Base-by-base conservation (phyloP, 148 eudicot species). In the Simmondsia chinensis region DNA sequence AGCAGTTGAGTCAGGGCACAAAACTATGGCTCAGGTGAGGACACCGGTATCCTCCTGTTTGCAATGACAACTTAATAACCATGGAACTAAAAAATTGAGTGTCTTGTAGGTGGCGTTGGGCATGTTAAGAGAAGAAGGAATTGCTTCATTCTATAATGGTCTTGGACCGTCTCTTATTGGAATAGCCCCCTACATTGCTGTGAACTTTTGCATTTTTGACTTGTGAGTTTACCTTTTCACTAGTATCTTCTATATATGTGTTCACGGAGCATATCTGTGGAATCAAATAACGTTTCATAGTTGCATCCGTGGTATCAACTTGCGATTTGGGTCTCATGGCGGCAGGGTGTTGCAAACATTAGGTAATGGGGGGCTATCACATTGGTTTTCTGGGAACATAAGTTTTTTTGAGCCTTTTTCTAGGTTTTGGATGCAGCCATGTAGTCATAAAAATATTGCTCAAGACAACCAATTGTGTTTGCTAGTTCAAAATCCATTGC, bases 101-200 rank as follows among this genome's bases (percentile, higher is more conserved):
- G 54, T 13, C 21, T 70, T 78, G 64, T 75, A 91, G 97, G 86
- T 85, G 59, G 94, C 93, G 39, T 34, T 79, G 42, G 63, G 59
- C 69, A 91, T 91, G 94, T 65, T 85, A 40, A 79, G 67, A 57
- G 97, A 91, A 55, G 97, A 91, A 82, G 97, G 97, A 46, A 26
- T 74, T 46, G 77, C 73, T 2, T 76, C 97, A 11, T 91, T 91
- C 51, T 91, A 85, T 64, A 85, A 57, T 60, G 97, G 97, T 65
- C 83, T 91, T 33, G 97, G 87, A 25, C 97, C 97, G 51, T 85
- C 97, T 67, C 84, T 91, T 46, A 73, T 91, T 74, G 87, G 94
- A 48, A 85, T 91, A 72, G 97, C 95, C 20, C 97, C 97, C 59
- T 91, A 85, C 64, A 85, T 91, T 67, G 97, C 95, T 59, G 85